Evolutionary conservation across 805 yeast species (phyloP).

Genomic region (Candida gorgasii): DNA sequence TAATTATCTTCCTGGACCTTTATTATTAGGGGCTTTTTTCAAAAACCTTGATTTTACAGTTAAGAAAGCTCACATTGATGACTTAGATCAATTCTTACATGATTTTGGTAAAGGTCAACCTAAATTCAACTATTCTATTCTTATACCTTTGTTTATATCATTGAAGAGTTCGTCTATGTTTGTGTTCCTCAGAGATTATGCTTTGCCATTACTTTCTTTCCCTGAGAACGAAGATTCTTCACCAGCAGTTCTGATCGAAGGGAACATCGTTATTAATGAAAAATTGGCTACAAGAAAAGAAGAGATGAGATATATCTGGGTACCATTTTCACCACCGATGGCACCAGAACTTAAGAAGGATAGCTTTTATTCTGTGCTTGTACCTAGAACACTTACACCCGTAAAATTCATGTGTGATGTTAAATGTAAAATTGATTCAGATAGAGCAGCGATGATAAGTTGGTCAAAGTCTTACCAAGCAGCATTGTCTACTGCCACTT

Average conservation of each 20-base stretch:
- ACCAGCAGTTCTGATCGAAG: constrained; percentile 32
- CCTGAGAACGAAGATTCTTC: constrained; percentile 29
- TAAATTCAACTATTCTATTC: constrained; percentile 51
- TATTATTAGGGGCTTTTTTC: constrained; percentile 30
- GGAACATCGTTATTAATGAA: constrained; percentile 60
- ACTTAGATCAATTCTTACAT: constrained; percentile 38
- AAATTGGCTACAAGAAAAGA: constrained; percentile 44
- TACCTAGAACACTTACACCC: constrained; percentile 64
- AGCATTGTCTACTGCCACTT: constrained; percentile 51
- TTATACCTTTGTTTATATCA: constrained; percentile 51
- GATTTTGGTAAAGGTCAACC: constrained; percentile 53
- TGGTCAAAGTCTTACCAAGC: constrained; percentile 70
- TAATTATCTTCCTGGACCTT: constrained; percentile 35
- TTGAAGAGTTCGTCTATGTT: constrained; percentile 45
- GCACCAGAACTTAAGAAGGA: constrained; percentile 31
- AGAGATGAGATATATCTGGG: constrained; percentile 51
- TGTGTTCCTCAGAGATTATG: constrained; percentile 53
- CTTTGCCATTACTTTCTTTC: constrained; percentile 57
- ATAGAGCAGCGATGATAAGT: constrained; percentile 50
- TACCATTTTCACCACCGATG: constrained; percentile 59
- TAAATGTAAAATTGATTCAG: constrained; percentile 45
- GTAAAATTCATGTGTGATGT: constrained; percentile 57
- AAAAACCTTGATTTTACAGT: constrained; percentile 31
- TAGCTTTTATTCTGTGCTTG: constrained; percentile 56
- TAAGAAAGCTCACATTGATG: constrained; percentile 27